Percentiles rank a stretch among this genome's conserved stretches.
phyloP scores from a whole-genome alignment of 257 asterid species.

The Solanum virginianum region DNA sequence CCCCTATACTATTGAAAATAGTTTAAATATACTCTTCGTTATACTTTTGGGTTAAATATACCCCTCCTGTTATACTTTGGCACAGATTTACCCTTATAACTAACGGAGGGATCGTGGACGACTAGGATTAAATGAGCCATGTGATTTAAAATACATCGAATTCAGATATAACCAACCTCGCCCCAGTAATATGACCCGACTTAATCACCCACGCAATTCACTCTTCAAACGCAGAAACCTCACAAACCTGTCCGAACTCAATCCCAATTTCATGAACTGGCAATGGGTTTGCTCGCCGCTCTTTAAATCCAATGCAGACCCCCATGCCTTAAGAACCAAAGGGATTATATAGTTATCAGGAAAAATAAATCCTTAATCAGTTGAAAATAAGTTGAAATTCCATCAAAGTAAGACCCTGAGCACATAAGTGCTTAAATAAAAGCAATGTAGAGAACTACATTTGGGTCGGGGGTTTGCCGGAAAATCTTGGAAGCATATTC shows the following conservation, averaged over 20 bases:
- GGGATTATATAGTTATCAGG: constrained; percentile 35
- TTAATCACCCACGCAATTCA: no score
- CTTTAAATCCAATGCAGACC: constrained; percentile 15
- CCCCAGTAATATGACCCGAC: no score
- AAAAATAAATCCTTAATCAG: background rate
- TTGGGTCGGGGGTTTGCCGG: constrained; percentile 16
- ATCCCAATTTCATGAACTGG: constrained; percentile 29
- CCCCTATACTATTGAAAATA: no score
- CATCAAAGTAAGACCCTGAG: constrained; percentile 2
- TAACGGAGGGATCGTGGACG: no score
- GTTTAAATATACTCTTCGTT: no score
- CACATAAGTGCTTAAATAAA: constrained; percentile 25
- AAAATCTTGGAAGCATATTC: constrained; percentile 24
- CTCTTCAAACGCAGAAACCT: background rate
- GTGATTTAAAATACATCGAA: no score
- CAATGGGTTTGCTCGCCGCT: constrained; percentile 29
- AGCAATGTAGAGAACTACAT: constrained; percentile 32
- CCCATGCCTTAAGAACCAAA: constrained; percentile 41
- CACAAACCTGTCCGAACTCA: constrained; percentile 22
- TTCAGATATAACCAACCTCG: no score
- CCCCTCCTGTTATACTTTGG: no score
- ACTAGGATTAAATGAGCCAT: no score
- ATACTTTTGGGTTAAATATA: no score
- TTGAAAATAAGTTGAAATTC: background rate
- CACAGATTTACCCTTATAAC: no score